Percentiles rank a stretch among this genome's conserved stretches.
Evolutionary conservation across 1,139 yeast genomes (phyloP).

Genomic region (Taiozyma sp.): DNA sequence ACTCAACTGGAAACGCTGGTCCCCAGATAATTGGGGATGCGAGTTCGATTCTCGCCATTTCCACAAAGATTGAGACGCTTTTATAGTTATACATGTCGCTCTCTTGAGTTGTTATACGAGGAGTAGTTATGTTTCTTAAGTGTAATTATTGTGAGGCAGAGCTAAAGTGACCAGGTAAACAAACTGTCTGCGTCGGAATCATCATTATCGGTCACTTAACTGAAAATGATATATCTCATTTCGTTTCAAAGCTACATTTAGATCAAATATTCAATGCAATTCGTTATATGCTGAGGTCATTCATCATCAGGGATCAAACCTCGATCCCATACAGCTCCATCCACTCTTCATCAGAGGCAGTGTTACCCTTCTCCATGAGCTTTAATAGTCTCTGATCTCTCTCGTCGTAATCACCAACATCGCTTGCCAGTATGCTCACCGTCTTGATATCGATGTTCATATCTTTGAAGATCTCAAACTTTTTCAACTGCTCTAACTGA

Average conservation of each 20-base stretch:
- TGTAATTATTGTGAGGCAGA: too few species aligned
- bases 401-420: constrained; percentile 7
- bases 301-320: background rate
- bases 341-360: constrained; percentile 2
- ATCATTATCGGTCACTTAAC: too few species aligned
- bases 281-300: background rate
- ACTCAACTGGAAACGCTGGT: background rate
- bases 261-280: background rate
- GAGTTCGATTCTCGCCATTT: constrained; percentile 27
- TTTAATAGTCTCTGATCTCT: background rate
- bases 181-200: too few species aligned
- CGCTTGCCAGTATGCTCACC: constrained; percentile 9
- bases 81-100: too few species aligned
- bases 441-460: constrained; percentile 12
- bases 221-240: background rate
- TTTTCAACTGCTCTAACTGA: constrained; percentile 9
- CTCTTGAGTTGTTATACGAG: too few species aligned
- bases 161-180: too few species aligned
- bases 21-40: constrained; percentile 15
- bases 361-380: background rate
- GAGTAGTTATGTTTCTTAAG: too few species aligned
- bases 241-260: background rate
- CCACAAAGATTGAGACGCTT: constrained; percentile 7
- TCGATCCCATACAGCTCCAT: constrained; percentile 1
- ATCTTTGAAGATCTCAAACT: constrained; percentile 13